Base-by-base conservation (phyloP, 192 early-diverging fungal genomes). In the Coemansia furcata region DNA sequence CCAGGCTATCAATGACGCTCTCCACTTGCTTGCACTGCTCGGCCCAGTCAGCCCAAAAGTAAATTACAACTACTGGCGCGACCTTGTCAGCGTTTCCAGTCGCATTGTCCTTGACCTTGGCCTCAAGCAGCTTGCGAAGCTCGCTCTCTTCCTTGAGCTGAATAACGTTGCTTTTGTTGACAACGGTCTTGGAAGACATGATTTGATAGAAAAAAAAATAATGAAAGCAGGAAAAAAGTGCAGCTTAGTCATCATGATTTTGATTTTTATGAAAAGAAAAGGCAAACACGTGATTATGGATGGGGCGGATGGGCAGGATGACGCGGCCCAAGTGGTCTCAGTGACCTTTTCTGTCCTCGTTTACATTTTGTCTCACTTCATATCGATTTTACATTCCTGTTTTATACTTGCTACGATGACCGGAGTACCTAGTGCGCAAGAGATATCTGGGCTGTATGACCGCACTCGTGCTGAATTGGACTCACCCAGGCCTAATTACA, bases 41-140 rank as follows among this genome's bases (percentile, higher is more conserved):
- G 33, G 92, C 92, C 93, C 93, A 99, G 14, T 76, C 63, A 17
- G 95, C 97, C 88, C 89, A 94, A 77, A 99, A 97, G 84, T 94
- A 93, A 54, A 96, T 71, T 4, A 89, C 87, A 50, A 83, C 67
- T 2, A 46, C 44, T 15, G 44, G 44, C 44, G 50, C 29, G 29
- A 10, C 26, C 9, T 52, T 52, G 50, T 10, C n/a, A 11, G 50
- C 26, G 26, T 7, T 52, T 21, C 50, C 50, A 10, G 23, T 11
- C 2, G 50, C 9, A 23, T 52, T 23, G 50, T 11, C 26, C 50
- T 52, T 52, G 50, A 30, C 63, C 36, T 69, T 76, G 30, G 64
- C 35, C 63, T 82, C 80, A 23, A 82, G 76, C 3, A 44, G 44
- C 29, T 37, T 30, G 50, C 71, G 75, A 36, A 82, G 80, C 37